Conservation (phyloP, 164 flowering plant genomes). For the Vitis rotundifolia region DNA sequence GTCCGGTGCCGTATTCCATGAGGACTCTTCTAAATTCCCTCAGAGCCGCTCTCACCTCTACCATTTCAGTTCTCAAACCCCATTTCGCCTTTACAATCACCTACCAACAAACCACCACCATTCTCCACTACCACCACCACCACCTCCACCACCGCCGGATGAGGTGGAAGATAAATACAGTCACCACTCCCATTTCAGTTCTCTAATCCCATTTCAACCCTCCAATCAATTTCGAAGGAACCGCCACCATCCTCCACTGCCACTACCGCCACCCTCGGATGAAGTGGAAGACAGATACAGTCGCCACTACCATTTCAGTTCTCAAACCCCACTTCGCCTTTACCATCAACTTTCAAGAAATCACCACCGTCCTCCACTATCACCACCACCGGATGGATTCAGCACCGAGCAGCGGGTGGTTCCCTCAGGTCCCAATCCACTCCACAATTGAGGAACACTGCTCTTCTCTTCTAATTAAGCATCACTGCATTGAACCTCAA, state of each 20-base stretch:
- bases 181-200: no score
- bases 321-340: no score
- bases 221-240: no score
- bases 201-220: no score
- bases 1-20: background rate
- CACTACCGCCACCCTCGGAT: no score
- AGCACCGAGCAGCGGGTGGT: slow-evolving; percentile 22
- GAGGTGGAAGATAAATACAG: slow-evolving; percentile 17
- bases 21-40: background rate
- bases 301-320: no score
- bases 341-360: no score
- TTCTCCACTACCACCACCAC: background rate
- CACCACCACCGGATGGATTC: no score
- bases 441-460: slow-evolving; percentile 25
- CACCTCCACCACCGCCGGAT: background rate
- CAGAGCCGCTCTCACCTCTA: background rate
- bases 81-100: background rate
- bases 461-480: background rate
- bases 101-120: background rate
- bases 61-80: background rate
- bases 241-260: no score
- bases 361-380: no score
- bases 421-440: slow-evolving; percentile 38
- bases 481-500: background rate
- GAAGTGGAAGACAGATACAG: no score